Evolutionary conservation across 352 stramenopile species (phyloP), one percentile per base, ranked within the genome.

Genomic region (Pythium pyrilobum): DNA sequence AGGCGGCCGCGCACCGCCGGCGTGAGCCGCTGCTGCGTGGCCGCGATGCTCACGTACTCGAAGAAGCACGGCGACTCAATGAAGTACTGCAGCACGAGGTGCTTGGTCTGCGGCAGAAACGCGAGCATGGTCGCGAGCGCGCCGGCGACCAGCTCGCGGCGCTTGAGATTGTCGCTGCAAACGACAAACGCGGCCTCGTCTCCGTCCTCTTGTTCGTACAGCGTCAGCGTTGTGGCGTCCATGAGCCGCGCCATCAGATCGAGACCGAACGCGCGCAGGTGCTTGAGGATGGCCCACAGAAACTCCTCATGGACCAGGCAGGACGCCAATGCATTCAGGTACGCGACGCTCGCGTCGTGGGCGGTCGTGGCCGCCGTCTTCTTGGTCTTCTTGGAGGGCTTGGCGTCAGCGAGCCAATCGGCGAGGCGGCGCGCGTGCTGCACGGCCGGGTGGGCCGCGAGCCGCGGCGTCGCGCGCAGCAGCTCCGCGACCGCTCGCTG

Each of bases 61-160:
- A 95, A 91, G 64, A 92, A 95, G 56, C 81, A 90, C 12, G 70
- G 75, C 25, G 76, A 64, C 15, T 80, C 62, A 50, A 74, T 52
- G 16, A 90, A 85, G 55, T 79, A 84, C 42, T 88, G 81, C 25
- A 79, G 63, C 34, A 84, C 75, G 18, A 87, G 48, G 5, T 69
- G 72, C 60, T 71, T 77, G 23, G 67, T 76, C 32, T 86, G 52
- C 18, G 81, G 81, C 21, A 87, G 40, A 29, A 76, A 75, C 27
- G 58, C 38, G 29, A 93, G 57, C 44, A 93, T 52, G 38, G 72
- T 70, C 18, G 70, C 66, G 40, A 93, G 56, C 24, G 85, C 77
- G 1, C 48, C 59, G 0, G 78, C 77, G 5, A 91, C 55, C 5
- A 62, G 28, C 44, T 95, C 81, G 49, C 66, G 72, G 25, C 67